Base-by-base conservation (phyloP, 2,329 filamentous ascomycete genomes). In the Alternaria sp. region DNA sequence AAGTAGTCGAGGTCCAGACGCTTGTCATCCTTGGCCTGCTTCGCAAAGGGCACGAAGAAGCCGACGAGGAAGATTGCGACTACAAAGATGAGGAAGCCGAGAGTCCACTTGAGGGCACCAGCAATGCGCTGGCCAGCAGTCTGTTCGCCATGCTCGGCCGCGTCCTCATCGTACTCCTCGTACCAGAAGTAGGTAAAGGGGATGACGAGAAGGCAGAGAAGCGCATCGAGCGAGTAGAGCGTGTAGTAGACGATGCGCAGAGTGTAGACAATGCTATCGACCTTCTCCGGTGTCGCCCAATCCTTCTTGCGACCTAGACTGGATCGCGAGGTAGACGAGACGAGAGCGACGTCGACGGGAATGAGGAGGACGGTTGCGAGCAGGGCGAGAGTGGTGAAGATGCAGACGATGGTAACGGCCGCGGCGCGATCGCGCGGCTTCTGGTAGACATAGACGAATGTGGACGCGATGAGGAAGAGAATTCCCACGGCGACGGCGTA, bases 161-260 rank as follows among this genome's bases (percentile, higher is more conserved):
- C 94, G 20, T 95, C 90, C 81, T 97, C 94, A 74, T 97, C 95
- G 70, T 97, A 97, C 80, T 98, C 96, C 79, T 99, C 96, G 75
- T 97, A 96, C 89, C 92, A 97, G 79, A 99, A 99, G 83, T 99
- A 99, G 51, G 94, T 91, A 77, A 99, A 99, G 0, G 96, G 96
- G 20, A 98, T 91, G 47, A 97, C 87, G 18, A 98, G 79, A 49
- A 99, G 85, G 76, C 96, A 99, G 11, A 99, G 87, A 6, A 97
- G 79, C 1, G 94, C 92, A 79, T 99, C 96, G 70, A 97, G 84
- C 72, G 92, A 96, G 83, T 98, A 99, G 0, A 99, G 86, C 0
- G 89, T 86, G 81, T 98, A 98, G 83, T 99, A 99, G 61, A 97
- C 91, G 62, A 96, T 87, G 78, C 92, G 92, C 68, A 99, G 86